Evolutionary conservation across 805 yeast genomes (phyloP).

Genomic region (Teunomyces cretensis): DNA sequence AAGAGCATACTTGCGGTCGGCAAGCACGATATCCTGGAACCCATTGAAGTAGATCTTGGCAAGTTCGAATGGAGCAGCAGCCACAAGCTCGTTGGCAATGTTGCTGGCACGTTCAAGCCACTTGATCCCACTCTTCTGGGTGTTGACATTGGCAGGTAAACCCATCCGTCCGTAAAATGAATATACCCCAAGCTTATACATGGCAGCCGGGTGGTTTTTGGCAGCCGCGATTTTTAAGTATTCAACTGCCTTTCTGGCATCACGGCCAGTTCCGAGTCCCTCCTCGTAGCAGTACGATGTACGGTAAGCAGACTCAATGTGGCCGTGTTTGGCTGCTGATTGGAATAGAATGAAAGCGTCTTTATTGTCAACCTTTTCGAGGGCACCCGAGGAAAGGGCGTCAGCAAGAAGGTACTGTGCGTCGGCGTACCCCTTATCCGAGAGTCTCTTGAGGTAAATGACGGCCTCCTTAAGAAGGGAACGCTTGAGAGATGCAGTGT

Average conservation of each 20-base stretch:
- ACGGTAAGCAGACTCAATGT: slow-evolving; percentile 86
- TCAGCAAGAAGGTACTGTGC: slow-evolving; percentile 94
- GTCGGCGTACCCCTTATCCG: slow-evolving; percentile 80
- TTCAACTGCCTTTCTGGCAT: slow-evolving; percentile 81
- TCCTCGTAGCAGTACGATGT: slow-evolving; percentile 90
- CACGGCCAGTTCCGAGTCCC: slow-evolving; percentile 89
- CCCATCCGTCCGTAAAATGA: slow-evolving; percentile 88
- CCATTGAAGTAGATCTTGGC: slow-evolving; percentile 84
- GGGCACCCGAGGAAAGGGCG: slow-evolving; percentile 79
- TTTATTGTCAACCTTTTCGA: slow-evolving; percentile 74
- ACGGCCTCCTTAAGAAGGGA: slow-evolving; percentile 77
- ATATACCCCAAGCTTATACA: slow-evolving; percentile 88
- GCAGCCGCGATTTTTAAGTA: slow-evolving; percentile 84
- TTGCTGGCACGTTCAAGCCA: slow-evolving; percentile 90
- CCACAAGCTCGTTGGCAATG: slow-evolving; percentile 76
- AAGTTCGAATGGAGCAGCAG: slow-evolving; percentile 93
- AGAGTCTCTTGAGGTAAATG: slow-evolving; percentile 62
- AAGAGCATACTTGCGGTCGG: slow-evolving; percentile 79
- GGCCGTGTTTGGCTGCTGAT: slow-evolving; percentile 91
- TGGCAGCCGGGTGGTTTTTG: slow-evolving; percentile 93
- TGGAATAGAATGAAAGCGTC: slow-evolving; percentile 79
- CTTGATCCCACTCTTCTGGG: slow-evolving; percentile 83
- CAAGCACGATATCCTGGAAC: slow-evolving; percentile 80
- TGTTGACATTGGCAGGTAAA: slow-evolving; percentile 58
- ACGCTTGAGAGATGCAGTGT: slow-evolving; percentile 35